These are phyloP conservation scores for Lachancea sp. DNA, from an alignment of 805 yeast species.

Conservation along the genomic window DNA sequence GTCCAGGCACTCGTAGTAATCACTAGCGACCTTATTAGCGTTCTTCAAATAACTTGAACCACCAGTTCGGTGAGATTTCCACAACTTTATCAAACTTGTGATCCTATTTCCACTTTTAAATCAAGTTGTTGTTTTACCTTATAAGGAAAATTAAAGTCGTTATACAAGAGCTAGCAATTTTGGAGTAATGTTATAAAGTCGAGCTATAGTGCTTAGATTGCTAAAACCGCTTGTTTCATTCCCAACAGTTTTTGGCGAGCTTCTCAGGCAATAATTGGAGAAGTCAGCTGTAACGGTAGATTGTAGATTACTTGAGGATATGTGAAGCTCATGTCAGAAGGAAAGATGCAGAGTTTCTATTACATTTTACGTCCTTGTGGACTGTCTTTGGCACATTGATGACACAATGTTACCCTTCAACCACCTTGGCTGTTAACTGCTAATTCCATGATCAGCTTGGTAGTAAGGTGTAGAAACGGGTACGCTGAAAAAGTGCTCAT, in stretches of 20 bases:
- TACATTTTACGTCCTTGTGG: not conserved
- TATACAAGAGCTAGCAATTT: not conserved
- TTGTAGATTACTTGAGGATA: no score
- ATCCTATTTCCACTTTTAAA: not conserved
- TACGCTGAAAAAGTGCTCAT: slow-evolving; percentile 91
- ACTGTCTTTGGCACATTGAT: not conserved
- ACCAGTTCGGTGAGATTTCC: not conserved
- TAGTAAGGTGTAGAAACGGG: slow-evolving; percentile 89
- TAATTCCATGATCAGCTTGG: slow-evolving; percentile 87
- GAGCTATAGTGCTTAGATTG: not conserved
- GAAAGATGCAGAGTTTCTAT: no score
- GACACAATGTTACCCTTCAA: slow-evolving; percentile 10
- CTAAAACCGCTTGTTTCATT: no score
- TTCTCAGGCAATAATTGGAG: no score
- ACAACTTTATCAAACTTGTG: slow-evolving; percentile 1
- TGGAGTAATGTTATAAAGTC: not conserved
- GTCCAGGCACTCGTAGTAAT: not conserved
- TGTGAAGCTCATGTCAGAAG: no score
- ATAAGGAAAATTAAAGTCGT: slow-evolving; percentile 1
- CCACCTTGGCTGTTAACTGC: slow-evolving; percentile 82
- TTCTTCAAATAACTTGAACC: not conserved
- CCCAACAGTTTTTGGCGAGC: no score
- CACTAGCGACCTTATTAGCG: not conserved
- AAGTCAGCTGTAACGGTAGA: no score
- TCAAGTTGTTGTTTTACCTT: slow-evolving; percentile 2